phyloP scores from a whole-genome alignment of 2,329 filamentous ascomycete species.

The Pseudopyricularia cyperi region DNA sequence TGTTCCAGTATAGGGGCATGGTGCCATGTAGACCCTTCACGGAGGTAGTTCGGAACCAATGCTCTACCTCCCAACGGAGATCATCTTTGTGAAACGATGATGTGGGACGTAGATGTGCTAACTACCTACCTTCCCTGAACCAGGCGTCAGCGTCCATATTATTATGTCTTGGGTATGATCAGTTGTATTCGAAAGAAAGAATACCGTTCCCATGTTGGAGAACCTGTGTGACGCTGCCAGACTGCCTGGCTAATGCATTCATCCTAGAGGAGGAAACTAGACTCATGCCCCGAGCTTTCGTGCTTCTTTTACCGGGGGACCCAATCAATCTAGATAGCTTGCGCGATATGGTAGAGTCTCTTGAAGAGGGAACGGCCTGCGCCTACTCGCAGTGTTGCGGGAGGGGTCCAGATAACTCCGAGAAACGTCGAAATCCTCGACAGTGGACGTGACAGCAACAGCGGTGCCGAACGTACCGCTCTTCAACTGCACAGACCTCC shows the following conservation, averaged over 20 bases:
- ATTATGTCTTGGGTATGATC: conserved; percentile 11
- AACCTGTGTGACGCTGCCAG: neutral
- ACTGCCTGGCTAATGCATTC: neutral
- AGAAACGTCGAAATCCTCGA: neutral
- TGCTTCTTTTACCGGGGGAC: conserved; percentile 12
- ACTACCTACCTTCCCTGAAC: neutral
- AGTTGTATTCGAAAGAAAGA: neutral
- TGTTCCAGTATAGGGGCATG: conserved; percentile 13
- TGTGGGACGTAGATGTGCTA: neutral
- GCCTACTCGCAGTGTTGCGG: neutral
- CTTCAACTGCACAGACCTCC: neutral
- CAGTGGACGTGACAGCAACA: neutral
- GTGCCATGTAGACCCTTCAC: conserved; percentile 14
- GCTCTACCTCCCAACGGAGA: neutral
- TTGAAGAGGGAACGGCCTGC: conserved; percentile 1
- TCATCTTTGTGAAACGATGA: too few relatives aligned
- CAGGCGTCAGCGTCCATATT: conserved; percentile 15
- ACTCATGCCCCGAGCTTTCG: conserved; percentile 14
- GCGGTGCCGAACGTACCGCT: neutral
- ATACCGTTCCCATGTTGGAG: neutral
- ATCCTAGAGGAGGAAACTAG: conserved; percentile 13
- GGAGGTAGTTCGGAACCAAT: conserved; percentile 1
- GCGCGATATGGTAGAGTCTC: conserved; percentile 7
- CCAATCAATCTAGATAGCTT: conserved; percentile 12
- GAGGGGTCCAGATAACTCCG: neutral